Base-by-base conservation (phyloP, 306 rosid genomes). In the Castanospermum australe region DNA sequence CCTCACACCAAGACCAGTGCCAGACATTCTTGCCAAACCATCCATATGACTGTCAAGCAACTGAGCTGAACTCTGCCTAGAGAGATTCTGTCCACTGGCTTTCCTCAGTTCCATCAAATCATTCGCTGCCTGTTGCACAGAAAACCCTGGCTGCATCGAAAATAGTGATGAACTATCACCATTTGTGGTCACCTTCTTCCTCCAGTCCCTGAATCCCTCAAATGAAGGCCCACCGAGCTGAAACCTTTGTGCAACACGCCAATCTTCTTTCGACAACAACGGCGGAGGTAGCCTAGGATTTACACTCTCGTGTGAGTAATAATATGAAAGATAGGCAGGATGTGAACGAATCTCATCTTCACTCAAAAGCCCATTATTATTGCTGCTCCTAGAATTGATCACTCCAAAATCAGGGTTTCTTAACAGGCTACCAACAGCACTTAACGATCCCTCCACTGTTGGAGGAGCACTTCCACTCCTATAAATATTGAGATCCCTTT, bases 391-490 rank as follows among this genome's bases (percentile, higher is more conserved):
- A 83, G 60, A 59, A 79, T 79, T 80, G 60, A 67, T 47, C 64
- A 73, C 83, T 20, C 86, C 84, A 4, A 78, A 79, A 82, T 87
- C 89, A 66, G 92, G 76, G 75, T 87, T 85, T 79, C 91, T 78
- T 50, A 73, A 68, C 42, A 93, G 89, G 80, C 91, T 87, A 57
- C 92, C 96, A 66, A 86, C 90, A 66, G 99, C 99, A 73, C 81
- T 91, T 38, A 93, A 54, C 0, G 98, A 92, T 15, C 99, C 99
- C 82, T 92, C 98, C 5, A 95, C 97, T 10, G 99, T 93, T 4
- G 99, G 99, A 2, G 99, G 98, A 28, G 99, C 99, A 85, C 99
- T 95, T 75, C 99, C 99, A 83, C 99, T 95, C 83, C 99, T 82
- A 57, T 85, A 88, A 52, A 95, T 91, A 80, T 91, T 92, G 30